Evolutionary conservation across 768 basidiomycete species (phyloP).

Genomic region (Suillus luteus): DNA sequence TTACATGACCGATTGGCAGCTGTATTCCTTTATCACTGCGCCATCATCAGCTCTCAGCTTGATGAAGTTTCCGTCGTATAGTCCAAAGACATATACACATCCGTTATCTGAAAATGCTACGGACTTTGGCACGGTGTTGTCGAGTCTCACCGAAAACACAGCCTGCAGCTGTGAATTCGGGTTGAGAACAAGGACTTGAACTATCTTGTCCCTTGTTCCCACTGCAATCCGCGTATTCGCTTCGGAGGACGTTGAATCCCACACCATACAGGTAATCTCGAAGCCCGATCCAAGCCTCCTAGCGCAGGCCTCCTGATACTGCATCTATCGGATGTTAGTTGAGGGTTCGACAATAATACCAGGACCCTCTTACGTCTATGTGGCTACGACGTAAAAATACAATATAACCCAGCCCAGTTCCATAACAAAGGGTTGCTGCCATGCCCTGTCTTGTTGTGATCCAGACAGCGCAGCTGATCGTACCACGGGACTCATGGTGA

Average conservation of each 20-base stretch:
- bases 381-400: not conserved
- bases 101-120: not conserved
- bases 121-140: not conserved
- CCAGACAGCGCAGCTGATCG: no score
- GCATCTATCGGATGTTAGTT: not conserved
- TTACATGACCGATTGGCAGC: no score
- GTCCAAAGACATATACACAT: not conserved
- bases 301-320: not conserved
- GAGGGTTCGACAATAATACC: not conserved
- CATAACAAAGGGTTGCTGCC: not conserved
- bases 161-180: not conserved
- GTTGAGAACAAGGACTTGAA: not conserved
- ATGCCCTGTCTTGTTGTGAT: not conserved
- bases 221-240: not conserved
- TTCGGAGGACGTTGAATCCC: not conserved
- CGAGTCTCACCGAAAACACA: not conserved
- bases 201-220: not conserved
- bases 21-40: no score
- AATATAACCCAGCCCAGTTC: not conserved
- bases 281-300: not conserved
- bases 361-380: not conserved
- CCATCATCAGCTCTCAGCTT: no score
- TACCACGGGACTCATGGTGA: no score
- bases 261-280: not conserved
- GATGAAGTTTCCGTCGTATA: not conserved